These are phyloP conservation scores for Isoetes taiwanensis DNA, from an alignment of 75 land plant genomes.

Conservation along the genomic window DNA sequence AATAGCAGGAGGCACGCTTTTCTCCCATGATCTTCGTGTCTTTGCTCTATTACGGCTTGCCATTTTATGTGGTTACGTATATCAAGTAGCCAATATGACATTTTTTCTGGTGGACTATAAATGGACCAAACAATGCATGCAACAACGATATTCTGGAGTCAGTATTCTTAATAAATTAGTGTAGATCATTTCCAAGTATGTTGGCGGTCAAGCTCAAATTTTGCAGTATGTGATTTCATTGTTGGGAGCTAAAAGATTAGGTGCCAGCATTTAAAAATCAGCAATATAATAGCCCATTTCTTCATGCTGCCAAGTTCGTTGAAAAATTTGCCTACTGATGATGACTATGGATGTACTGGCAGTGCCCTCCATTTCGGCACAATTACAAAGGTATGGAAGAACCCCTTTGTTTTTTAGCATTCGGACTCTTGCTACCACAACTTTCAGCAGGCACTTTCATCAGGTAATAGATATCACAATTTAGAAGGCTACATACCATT, in stretches of 20 bases:
- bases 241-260: not conserved
- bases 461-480: too few relatives aligned
- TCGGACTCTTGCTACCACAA: constrained; percentile 90
- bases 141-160: not conserved
- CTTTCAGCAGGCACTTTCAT: constrained; percentile 98
- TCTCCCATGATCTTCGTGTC: constrained; percentile 47
- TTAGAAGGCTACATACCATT: too few relatives aligned
- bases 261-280: not conserved
- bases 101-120: not conserved
- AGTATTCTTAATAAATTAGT: not conserved
- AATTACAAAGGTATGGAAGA: constrained; percentile 92
- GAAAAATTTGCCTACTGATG: not conserved
- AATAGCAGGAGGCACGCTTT: constrained; percentile 36
- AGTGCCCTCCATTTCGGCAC: constrained; percentile 94
- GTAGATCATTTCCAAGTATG: not conserved
- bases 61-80: constrained; percentile 73
- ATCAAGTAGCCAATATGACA: constrained; percentile 46
- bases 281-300: not conserved
- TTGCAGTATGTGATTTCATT: not conserved
- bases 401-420: constrained; percentile 86
- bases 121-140: not conserved
- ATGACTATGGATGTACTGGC: too few relatives aligned
- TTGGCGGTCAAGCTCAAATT: constrained; percentile 4
- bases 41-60: constrained; percentile 39
- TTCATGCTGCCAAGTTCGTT: not conserved